These are phyloP conservation scores for Trametes cinnabarina DNA, from an alignment of 768 basidiomycete genomes.

Conservation along the genomic window DNA sequence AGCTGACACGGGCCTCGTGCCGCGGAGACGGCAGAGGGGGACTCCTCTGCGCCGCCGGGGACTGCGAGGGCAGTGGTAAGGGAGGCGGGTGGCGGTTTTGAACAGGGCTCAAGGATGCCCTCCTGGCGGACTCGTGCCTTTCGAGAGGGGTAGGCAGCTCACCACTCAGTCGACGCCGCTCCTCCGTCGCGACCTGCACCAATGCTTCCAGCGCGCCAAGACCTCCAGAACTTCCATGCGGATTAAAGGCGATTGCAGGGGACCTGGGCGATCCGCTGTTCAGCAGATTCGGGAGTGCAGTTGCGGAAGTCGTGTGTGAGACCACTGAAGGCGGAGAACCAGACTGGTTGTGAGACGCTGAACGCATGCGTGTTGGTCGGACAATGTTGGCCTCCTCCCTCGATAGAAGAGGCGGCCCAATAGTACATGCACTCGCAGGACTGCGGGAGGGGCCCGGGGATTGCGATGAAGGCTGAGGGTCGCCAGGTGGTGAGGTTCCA, in stretches of 20 bases:
- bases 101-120: constrained; percentile 18
- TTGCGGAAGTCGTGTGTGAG: constrained; percentile 18
- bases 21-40: constrained; percentile 14
- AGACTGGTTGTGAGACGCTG: constrained; percentile 4
- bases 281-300: constrained; percentile 22
- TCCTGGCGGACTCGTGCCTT: constrained; percentile 5
- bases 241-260: constrained; percentile 14
- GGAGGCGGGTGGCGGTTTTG: constrained; percentile 10
- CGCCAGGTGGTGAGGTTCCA: neutral
- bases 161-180: constrained; percentile 51
- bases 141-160: constrained; percentile 19
- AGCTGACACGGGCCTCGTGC: constrained; percentile 13
- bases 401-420: neutral
- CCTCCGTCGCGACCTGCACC: constrained; percentile 69
- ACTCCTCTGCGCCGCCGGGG: constrained; percentile 8
- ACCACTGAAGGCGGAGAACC: neutral
- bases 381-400: neutral
- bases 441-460: neutral
- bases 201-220: constrained; percentile 57
- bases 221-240: constrained; percentile 15
- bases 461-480: neutral
- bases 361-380: neutral
- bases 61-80: constrained; percentile 3
- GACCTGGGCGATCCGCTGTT: constrained; percentile 25
- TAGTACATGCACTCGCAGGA: neutral